Evolutionary conservation across 345 rosid genomes (phyloP), one percentile per base, ranked within the genome.

Genomic region (Populus deltoides): DNA sequence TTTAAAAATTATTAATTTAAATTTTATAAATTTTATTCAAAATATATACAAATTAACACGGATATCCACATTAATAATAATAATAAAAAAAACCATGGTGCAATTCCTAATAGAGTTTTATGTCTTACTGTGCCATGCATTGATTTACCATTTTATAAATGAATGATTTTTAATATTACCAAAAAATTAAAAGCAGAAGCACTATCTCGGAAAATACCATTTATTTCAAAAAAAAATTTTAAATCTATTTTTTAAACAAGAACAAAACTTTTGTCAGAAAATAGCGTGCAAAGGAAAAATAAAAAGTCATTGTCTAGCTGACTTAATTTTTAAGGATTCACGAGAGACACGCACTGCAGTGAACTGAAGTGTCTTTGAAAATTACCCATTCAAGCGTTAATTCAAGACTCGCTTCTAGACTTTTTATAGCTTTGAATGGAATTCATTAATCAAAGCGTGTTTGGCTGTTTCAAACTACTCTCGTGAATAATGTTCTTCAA

Each of bases 381-480:
- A 8, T 47, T 35, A 63, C 16, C 20, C 43, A 15, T 49, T 49
- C 49, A 66, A 22, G 22, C 3, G 22, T 75, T 66, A 15, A 47
- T 18, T 33, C 1, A 55, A 63, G 55, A 36, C 47, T 33, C 69
- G 2, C 20, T 68, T 68, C 62, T 41, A 45, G 75, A 74, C 13
- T 31, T 6, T 31, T 79, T 59, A 65, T 18, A 68, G 3, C 63
- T 68, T 74, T 79, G 82, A 79, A 74, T 59, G 20, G 78, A 59
- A 39, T 15, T 59, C 41, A n/a, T n/a, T 15, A 57, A 18, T 67
- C 18, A 33, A 24, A 79, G 57, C 81, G 81, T 63, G 81, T 79
- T 16, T 7, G 81, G 57, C 82, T 59, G 2, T 15, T 78, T 74
- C 82, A n/a, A 39, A 49, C 24, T 66, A 8, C 25, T 22, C 29